These are phyloP conservation scores for Primulina tabacum DNA, from an alignment of 257 asterid genomes.

Conservation along the genomic window DNA sequence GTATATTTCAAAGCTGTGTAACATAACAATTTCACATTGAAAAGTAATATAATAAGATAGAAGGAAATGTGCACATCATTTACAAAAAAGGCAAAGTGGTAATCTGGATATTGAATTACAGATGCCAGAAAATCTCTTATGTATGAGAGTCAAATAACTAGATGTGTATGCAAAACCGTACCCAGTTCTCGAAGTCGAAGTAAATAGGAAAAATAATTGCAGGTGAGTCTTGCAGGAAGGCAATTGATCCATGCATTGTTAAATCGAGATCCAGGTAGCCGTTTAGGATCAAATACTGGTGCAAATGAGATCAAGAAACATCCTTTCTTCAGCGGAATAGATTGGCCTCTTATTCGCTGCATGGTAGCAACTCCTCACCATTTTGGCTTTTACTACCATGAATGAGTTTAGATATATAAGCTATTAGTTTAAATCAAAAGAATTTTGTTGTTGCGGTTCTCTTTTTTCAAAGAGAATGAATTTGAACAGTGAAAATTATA, in stretches of 20 bases:
- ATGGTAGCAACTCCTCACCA: conserved; percentile 50
- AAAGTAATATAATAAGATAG: not conserved
- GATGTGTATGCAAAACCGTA: not conserved
- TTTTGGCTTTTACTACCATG: not conserved
- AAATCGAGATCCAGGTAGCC: conserved; percentile 73
- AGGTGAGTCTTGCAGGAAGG: conserved; percentile 77
- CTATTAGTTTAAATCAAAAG: not conserved
- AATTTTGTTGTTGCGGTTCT: not conserved
- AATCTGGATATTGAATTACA: not conserved
- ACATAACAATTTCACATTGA: too few relatives aligned
- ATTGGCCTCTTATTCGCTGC: conserved; percentile 92
- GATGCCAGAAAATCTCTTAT: not conserved
- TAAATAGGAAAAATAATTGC: conserved; percentile 18
- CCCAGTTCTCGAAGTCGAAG: not conserved
- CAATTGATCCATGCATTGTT: conserved; percentile 77
- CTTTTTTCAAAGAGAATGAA: not conserved
- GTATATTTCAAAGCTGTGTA: not conserved
- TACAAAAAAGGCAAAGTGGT: too few relatives aligned
- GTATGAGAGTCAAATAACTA: not conserved
- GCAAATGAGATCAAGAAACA: conserved; percentile 89
- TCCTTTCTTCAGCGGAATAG: conserved; percentile 77
- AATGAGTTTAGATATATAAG: not conserved
- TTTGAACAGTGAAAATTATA: not conserved
- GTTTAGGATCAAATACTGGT: conserved; percentile 85
- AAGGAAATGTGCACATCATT: not conserved